Base-by-base conservation (phyloP, 2,329 filamentous ascomycete genomes). In the Fusarium brevicatenulatum region DNA sequence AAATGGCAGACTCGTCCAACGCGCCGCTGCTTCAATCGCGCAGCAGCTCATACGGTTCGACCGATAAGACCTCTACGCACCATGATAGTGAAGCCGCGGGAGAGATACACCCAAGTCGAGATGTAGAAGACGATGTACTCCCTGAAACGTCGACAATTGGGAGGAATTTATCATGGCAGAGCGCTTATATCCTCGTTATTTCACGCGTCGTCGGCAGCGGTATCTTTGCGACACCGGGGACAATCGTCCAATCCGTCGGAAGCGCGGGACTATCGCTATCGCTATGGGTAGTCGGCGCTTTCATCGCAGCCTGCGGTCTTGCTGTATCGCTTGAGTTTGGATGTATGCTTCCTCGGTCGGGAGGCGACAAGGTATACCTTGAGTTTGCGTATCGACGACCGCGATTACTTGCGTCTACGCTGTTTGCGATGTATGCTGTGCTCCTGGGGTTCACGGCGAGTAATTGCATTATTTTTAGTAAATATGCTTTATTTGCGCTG, bases 141-240 rank as follows among this genome's bases (percentile, higher is more conserved):
- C 89, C 87, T 5, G 90, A 91, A 73, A 88, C 89, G 2, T 88
- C 88, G 0, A 84, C 85, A 1, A 81, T 86, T 28, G 90, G 90
- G 3, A 85, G 91, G 25, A 90, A 85, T 21, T 86, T 93, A 55
- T 87, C 83, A 63, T 92, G 90, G 89, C 83, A 85, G 32, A 90
- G 88, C 73, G 89, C 89, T 4, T 92, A 91, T 78, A 90, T 93
- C 61, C 84, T 93, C 25, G 89, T 91, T 12, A 90, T 93, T 32
- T 92, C 90, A 4, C 86, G 91, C 18, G 90, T 93, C 10, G 90
- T 93, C 36, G 91, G 91, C 18, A 91, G 87, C 75, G 91, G 91
- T 32, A 92, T 94, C 71, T 94, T 93, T 76, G 91, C 91, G 2
- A 93, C 91, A 0, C 92, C 91, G 0, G 91, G 90, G 0, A 86